A percentile compares a stretch with the other conserved stretches of the same genome.
Conservation (phyloP, 768 basidiomycete species). For the Candolleomyces aberdarensis region DNA sequence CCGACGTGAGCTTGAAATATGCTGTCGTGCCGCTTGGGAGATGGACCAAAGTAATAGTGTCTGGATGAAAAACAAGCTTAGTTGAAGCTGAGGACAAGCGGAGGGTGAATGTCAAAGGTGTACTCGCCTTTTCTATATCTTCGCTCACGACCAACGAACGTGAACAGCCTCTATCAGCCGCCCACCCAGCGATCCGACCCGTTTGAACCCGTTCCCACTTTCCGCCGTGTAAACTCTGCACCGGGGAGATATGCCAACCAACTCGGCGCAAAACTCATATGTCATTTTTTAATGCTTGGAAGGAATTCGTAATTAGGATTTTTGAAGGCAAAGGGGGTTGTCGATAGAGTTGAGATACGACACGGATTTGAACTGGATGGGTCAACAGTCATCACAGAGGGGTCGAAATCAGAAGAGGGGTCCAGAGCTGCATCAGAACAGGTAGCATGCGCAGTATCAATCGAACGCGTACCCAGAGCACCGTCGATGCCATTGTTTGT, state of each 20-base stretch:
- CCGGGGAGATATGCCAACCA: slow-evolving; percentile 89
- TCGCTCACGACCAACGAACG: slow-evolving; percentile 94
- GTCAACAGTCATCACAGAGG: slow-evolving; percentile 58
- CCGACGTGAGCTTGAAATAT: slow-evolving; percentile 90
- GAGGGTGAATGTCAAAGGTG: slow-evolving; percentile 25
- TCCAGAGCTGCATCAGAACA: neutral
- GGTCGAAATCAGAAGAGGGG: slow-evolving; percentile 57
- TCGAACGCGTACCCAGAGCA: slow-evolving; percentile 59
- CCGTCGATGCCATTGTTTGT: slow-evolving; percentile 72
- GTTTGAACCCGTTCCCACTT: slow-evolving; percentile 91
- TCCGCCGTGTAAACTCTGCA: slow-evolving; percentile 82
- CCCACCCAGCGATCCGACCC: slow-evolving; percentile 91
- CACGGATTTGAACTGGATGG: slow-evolving; percentile 36
- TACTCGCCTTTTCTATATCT: slow-evolving; percentile 91
- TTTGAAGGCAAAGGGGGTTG: slow-evolving; percentile 78
- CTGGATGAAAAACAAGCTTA: slow-evolving; percentile 36
- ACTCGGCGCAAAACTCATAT: slow-evolving; percentile 90
- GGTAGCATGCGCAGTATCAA: neutral
- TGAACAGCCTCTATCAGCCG: slow-evolving; percentile 81
- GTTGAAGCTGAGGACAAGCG: neutral
- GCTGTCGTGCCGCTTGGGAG: slow-evolving; percentile 92
- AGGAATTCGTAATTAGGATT: slow-evolving; percentile 87
- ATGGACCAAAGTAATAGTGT: slow-evolving; percentile 88
- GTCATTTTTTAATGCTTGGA: slow-evolving; percentile 85
- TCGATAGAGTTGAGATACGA: slow-evolving; percentile 72